Conservation (phyloP, 148 eudicot genomes). For the Chenopodium album region DNA sequence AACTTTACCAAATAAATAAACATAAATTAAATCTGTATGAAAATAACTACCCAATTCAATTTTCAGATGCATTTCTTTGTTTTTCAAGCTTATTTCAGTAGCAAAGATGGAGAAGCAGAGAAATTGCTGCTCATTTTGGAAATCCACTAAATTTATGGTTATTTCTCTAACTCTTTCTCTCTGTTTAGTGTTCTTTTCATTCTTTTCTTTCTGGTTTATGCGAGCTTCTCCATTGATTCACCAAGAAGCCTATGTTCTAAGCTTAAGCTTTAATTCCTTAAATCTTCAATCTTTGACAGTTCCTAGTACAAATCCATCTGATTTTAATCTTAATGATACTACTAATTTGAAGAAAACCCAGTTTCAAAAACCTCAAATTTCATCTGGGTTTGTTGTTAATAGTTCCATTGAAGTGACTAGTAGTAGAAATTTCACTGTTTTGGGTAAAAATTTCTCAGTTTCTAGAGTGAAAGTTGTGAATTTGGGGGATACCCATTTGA, state of each 20-base stretch:
- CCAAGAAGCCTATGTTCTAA: slow-evolving; percentile 38
- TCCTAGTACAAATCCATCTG: slow-evolving; percentile 29
- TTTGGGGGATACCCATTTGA: slow-evolving; percentile 30
- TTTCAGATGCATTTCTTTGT: slow-evolving; percentile 25
- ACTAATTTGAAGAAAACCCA: slow-evolving; percentile 35
- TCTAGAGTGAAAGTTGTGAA: slow-evolving; percentile 26
- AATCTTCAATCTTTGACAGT: slow-evolving; percentile 34
- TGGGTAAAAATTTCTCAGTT: slow-evolving; percentile 22
- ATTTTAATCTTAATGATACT: slow-evolving; percentile 1
- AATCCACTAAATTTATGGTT: slow-evolving; percentile 47
- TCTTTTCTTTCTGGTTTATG: slow-evolving; percentile 51
- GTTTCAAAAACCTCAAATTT: slow-evolving; percentile 25
- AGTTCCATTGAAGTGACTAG: slow-evolving; percentile 5
- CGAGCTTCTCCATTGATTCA: slow-evolving; percentile 35
- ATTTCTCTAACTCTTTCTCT: slow-evolving; percentile 53
- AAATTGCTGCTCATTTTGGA: slow-evolving; percentile 47
- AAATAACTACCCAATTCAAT: neutral
- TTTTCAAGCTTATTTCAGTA: neutral
- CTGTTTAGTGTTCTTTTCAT: slow-evolving; percentile 42
- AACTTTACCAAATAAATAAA: neutral
- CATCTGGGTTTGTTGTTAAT: slow-evolving; percentile 27
- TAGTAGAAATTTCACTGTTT: slow-evolving; percentile 11
- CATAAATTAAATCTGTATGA: neutral
- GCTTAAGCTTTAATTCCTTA: slow-evolving; percentile 27
- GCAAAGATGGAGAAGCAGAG: slow-evolving; percentile 60